Conservation (phyloP, 305 asterid species). For the Fraxinus xanthoxyloides region DNA sequence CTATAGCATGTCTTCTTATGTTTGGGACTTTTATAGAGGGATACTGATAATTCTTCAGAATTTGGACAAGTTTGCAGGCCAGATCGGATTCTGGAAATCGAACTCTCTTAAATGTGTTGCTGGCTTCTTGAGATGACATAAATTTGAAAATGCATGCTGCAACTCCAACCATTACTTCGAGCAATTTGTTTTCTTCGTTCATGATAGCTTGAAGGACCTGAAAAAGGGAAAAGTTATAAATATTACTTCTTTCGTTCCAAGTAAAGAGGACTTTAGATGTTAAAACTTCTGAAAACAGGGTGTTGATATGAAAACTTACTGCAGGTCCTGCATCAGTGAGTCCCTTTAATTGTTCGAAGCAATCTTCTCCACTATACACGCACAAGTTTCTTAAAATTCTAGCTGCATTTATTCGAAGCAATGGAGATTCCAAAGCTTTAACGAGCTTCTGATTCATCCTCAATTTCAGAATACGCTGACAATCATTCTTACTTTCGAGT, state of each 20-base stretch:
- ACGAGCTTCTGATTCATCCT: conserved; percentile 38
- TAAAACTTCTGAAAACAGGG: not conserved
- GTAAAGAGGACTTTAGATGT: not conserved
- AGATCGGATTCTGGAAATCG: conserved; percentile 49
- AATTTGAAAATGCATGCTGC: conserved; percentile 63
- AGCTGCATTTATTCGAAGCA: conserved; percentile 63
- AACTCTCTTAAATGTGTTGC: conserved; percentile 36
- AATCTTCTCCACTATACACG: conserved; percentile 54
- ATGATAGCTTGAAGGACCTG: conserved; percentile 82
- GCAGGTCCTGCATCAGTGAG: conserved; percentile 64
- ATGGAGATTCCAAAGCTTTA: conserved; percentile 50
- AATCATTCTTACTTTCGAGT: conserved; percentile 54
- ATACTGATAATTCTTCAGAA: conserved; percentile 41
- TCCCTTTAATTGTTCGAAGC: conserved; percentile 43
- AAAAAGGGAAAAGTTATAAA: not conserved
- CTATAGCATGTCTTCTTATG: conserved; percentile 71
- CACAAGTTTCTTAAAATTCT: conserved; percentile 72
- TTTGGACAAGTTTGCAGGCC: conserved; percentile 47
- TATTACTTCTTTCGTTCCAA: not conserved
- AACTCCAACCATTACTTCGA: conserved; percentile 86
- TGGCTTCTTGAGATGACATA: conserved; percentile 50
- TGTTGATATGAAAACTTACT: conserved; percentile 38
- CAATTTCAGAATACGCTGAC: conserved; percentile 51
- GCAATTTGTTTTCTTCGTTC: conserved; percentile 70
- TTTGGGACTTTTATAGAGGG: conserved; percentile 78